Conservation (phyloP, 805 yeast genomes). For the Spathaspora passalidarum region DNA sequence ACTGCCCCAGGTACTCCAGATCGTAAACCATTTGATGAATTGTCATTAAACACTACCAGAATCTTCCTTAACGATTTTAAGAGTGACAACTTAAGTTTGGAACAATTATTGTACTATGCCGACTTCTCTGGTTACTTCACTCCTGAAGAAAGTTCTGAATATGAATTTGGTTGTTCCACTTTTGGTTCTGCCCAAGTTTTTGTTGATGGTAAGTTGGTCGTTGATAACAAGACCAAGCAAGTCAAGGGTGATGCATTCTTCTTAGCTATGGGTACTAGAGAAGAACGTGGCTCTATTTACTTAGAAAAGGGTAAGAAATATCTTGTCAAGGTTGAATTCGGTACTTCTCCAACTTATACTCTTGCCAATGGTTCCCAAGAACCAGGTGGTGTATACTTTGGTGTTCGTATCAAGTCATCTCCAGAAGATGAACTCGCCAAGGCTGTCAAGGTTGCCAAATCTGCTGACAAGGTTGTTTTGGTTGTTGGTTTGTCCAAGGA, state of each 20-base stretch:
- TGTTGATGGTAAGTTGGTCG: constrained; percentile 49
- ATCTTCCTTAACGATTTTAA: constrained; percentile 22
- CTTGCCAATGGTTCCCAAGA: constrained; percentile 14
- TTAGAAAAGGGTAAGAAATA: constrained; percentile 46
- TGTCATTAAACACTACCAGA: constrained; percentile 18
- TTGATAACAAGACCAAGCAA: constrained; percentile 57
- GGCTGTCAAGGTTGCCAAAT: constrained; percentile 49
- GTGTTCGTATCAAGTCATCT: constrained; percentile 17
- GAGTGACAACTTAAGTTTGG: constrained; percentile 15
- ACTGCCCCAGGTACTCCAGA: constrained; percentile 14
- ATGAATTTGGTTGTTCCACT: constrained; percentile 50
- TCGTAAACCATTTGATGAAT: constrained; percentile 15
- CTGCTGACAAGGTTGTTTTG: constrained; percentile 51
- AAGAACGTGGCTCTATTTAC: constrained; percentile 36
- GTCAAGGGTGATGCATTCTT: constrained; percentile 48
- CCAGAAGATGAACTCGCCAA: constrained; percentile 20
- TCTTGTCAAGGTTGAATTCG: constrained; percentile 47
- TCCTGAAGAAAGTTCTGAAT: constrained; percentile 48
- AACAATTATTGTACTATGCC: constrained; percentile 35
- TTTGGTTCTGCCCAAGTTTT: constrained; percentile 56
- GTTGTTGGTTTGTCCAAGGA: constrained; percentile 51
- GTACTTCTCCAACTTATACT: constrained; percentile 42
- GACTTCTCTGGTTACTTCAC: constrained; percentile 41
- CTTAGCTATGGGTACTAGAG: constrained; percentile 51
- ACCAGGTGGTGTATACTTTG: constrained; percentile 24